Base-by-base conservation (phyloP, 2,329 filamentous ascomycete genomes). In the Botryotinia calthae region DNA sequence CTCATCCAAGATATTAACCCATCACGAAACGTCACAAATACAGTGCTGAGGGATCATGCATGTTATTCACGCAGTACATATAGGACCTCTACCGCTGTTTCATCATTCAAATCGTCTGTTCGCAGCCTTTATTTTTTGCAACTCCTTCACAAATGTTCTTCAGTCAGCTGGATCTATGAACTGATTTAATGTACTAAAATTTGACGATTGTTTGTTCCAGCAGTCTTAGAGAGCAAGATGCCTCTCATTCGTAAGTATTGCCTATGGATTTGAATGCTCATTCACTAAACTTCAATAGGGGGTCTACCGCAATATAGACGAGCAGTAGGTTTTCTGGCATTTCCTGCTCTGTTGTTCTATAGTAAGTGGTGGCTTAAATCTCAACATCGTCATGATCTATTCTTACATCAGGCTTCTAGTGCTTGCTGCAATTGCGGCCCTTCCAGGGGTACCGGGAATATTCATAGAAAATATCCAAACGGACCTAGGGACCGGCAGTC, bases 231-330 rank as follows among this genome's bases (percentile, higher is more conserved):
- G 18, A 34, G 62, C 7, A 3, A 28, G 18, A 67, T 67, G 64
- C 14, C n/a, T 67, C 64, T 34, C 14, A n/a, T 54, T 54, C 46
- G 64, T 67, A 67, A 37, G 64, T 40, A 28, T 8, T 12, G 12
- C 1, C 25, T 67, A 16, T 16, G 3, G 7, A 3, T 54, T 25
- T n/a, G 20, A 16, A 40, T 18, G 9, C 14, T 54, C 25, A 12
- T 20, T 20, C 1, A 28, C 51, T 69, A 34, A 54, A 44, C 9
- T 44, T 20, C 8, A 31, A 31, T n/a, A 69, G 48, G 69, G 9
- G 56, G 69, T 46, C 34, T 64, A 48, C 69, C 44, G 25, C 66
- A 69, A 42, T 69, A 69, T n/a, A 69, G n/a, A 42, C 66, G 66
- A n/a, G 66, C 66, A 46, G 18, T 69, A 12, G 51, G 66, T 0